Evolutionary conservation across 768 basidiomycete species (phyloP).

Genomic region (Boletus huronensis): DNA sequence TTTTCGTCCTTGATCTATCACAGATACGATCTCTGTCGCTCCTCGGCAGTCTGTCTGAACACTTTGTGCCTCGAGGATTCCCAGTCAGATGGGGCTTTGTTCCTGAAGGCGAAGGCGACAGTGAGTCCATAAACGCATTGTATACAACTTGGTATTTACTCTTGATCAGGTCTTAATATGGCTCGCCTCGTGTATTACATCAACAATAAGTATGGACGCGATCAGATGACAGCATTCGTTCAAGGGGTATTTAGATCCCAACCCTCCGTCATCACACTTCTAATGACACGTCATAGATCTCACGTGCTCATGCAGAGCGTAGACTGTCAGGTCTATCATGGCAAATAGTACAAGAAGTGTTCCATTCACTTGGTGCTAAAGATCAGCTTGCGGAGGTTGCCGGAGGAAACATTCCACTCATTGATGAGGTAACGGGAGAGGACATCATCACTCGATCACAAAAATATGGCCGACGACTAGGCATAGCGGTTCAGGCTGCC

Average conservation of each 20-base stretch:
- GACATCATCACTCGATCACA: constrained; percentile 42
- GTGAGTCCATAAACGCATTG: constrained; percentile 17
- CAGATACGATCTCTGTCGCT: constrained; percentile 55
- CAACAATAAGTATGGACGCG: constrained; percentile 57
- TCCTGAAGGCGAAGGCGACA: constrained; percentile 51
- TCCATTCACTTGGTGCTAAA: constrained; percentile 33
- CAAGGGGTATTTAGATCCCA: constrained; percentile 38
- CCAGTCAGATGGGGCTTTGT: constrained; percentile 88
- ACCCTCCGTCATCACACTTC: background rate
- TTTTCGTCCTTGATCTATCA: constrained; percentile 81
- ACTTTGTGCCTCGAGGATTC: constrained; percentile 66
- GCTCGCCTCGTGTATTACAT: constrained; percentile 70
- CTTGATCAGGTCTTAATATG: constrained; percentile 54
- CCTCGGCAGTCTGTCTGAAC: constrained; percentile 59
- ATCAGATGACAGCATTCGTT: constrained; percentile 60
- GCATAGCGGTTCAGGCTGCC: constrained; percentile 36
- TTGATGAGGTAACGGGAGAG: constrained; percentile 27
- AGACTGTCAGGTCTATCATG: constrained; percentile 40
- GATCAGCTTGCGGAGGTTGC: constrained; percentile 43
- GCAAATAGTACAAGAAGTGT: constrained; percentile 39
- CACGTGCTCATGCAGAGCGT: constrained; percentile 34
- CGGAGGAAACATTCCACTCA: constrained; percentile 18
- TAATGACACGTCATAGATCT: constrained; percentile 31
- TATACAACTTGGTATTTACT: background rate
- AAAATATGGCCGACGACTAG: constrained; percentile 59